Conservation (phyloP, 305 asterid species). For the Ilex paraguariensis region DNA sequence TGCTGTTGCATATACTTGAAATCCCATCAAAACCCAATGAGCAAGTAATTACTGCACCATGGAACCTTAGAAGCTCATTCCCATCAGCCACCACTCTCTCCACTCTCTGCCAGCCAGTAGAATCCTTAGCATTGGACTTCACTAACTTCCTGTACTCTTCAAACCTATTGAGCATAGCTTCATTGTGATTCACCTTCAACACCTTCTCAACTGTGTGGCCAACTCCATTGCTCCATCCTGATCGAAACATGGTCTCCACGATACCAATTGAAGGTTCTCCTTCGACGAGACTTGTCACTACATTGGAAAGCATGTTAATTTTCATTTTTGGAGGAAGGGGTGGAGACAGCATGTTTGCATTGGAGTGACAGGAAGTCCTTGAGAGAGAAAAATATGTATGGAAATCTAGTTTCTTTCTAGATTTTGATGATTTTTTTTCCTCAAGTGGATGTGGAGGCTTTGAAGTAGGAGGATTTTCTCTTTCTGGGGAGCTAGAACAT, state of each 20-base stretch:
- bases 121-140: neutral
- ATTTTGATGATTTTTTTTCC: too few species aligned
- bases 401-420: too few species aligned
- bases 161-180: neutral
- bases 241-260: conserved; percentile 9
- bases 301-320: too few species aligned
- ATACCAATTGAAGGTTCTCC: neutral
- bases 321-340: too few species aligned
- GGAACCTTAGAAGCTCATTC: conserved; percentile 5
- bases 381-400: too few species aligned
- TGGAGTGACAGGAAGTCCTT: too few species aligned
- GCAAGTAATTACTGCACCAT: conserved; percentile 5
- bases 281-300: neutral
- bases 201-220: conserved; percentile 9
- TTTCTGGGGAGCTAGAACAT: too few species aligned
- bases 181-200: conserved; percentile 12
- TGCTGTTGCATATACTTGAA: conserved; percentile 4
- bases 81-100: neutral
- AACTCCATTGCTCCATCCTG: conserved; percentile 8
- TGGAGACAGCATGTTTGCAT: too few species aligned
- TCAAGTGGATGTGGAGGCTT: too few species aligned
- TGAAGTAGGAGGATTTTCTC: too few species aligned
- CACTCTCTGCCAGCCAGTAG: neutral
- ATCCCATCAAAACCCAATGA: conserved; percentile 4
- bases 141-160: conserved; percentile 1